A percentile compares a stretch with the other conserved stretches of the same genome.
Conservation (phyloP, 1,284 basidiomycete genomes). For the Volvariella surrecta region DNA sequence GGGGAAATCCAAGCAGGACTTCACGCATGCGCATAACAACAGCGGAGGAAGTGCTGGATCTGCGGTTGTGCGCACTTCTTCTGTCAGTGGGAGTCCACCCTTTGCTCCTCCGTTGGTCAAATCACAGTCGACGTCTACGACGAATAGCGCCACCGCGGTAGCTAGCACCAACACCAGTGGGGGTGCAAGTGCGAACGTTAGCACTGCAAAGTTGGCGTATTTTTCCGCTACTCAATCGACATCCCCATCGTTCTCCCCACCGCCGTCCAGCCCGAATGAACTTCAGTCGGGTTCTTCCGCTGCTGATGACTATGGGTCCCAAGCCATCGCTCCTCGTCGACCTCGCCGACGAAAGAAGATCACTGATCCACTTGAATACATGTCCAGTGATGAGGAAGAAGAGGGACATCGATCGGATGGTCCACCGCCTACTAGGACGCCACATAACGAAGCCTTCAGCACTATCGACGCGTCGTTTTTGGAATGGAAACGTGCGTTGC, state of each 20-base stretch:
- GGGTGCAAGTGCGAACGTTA: slow-evolving; percentile 10
- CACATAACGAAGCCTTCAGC: slow-evolving; percentile 66
- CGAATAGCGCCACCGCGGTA: slow-evolving; percentile 8
- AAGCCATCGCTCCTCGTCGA: too few relatives aligned
- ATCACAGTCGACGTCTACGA: background rate
- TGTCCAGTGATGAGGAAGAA: slow-evolving; percentile 9
- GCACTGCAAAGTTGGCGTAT: slow-evolving; percentile 8
- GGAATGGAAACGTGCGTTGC: slow-evolving; percentile 35
- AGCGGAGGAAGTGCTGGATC: slow-evolving; percentile 6
- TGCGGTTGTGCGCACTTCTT: slow-evolving; percentile 2
- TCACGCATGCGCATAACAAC: slow-evolving; percentile 2
- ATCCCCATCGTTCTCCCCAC: too few relatives aligned
- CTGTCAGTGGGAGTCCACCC: slow-evolving; percentile 1
- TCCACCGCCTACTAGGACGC: slow-evolving; percentile 42
- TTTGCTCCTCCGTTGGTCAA: background rate
- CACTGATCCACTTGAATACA: slow-evolving; percentile 14
- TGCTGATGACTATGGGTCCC: background rate
- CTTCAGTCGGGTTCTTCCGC: too few relatives aligned
- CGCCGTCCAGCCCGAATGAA: too few relatives aligned
- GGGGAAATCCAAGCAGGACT: too few relatives aligned
- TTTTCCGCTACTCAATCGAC: slow-evolving; percentile 3
- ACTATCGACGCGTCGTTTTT: slow-evolving; percentile 55
- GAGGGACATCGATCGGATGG: slow-evolving; percentile 22
- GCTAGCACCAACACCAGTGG: slow-evolving; percentile 11
- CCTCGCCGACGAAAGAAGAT: slow-evolving; percentile 15